Conservation (phyloP, 768 basidiomycete species). For the Lactifluus volemus region DNA sequence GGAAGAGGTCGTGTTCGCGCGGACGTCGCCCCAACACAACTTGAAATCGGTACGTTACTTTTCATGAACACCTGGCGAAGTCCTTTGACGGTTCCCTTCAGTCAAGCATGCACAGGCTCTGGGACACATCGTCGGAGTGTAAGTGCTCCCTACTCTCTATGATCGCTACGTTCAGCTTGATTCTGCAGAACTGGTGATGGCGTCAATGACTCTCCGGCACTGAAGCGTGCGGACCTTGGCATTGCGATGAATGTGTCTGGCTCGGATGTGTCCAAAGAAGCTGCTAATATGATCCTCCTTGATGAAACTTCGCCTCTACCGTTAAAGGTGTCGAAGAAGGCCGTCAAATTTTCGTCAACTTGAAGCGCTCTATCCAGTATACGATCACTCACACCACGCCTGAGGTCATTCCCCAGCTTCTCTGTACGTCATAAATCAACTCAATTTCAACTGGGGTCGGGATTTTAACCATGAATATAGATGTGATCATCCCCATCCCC, state of each 20-base stretch:
- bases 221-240: conserved; percentile 65
- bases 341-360: conserved; percentile 59
- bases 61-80: background rate
- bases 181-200: conserved; percentile 53
- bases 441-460: background rate
- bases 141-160: conserved; percentile 24
- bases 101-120: conserved; percentile 65
- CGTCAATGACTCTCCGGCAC: conserved; percentile 62
- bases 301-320: conserved; percentile 68
- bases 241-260: conserved; percentile 73
- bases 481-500: conserved; percentile 61
- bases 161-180: background rate
- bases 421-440: conserved; percentile 33
- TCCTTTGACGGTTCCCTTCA: conserved; percentile 21
- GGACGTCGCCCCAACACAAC: conserved; percentile 64
- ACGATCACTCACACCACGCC: conserved; percentile 61
- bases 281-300: conserved; percentile 65
- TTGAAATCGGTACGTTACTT: conserved; percentile 49
- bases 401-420: conserved; percentile 59
- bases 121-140: conserved; percentile 68
- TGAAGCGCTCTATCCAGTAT: conserved; percentile 65
- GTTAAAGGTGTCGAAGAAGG: conserved; percentile 66
- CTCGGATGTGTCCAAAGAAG: conserved; percentile 67
- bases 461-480: conserved; percentile 25
- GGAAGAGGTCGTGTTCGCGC: conserved; percentile 62